phyloP scores from a whole-genome alignment of 768 basidiomycete species.

The Panaeolus papilionaceus region DNA sequence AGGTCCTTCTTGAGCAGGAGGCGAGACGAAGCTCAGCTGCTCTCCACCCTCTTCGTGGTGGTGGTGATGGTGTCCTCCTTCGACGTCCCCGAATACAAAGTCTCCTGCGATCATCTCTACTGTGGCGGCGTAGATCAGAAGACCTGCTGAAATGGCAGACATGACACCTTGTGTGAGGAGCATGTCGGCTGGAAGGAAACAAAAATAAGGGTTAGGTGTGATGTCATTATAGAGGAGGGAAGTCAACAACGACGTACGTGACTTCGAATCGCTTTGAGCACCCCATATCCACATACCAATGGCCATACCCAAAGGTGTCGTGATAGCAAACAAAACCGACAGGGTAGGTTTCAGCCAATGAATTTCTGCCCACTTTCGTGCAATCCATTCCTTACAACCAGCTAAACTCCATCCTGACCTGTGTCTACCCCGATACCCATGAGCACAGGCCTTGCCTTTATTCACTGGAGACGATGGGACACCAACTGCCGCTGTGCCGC shows the following conservation, averaged over 20 bases:
- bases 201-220: background rate
- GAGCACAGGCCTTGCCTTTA: background rate
- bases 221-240: slow-evolving; percentile 13
- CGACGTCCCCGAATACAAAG: slow-evolving; percentile 76
- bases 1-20: background rate
- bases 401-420: background rate
- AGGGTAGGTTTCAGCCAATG: slow-evolving; percentile 59
- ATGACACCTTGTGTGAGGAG: slow-evolving; percentile 72
- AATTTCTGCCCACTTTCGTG: slow-evolving; percentile 15
- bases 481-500: too few species aligned
- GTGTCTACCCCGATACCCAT: background rate
- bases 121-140: slow-evolving; percentile 83
- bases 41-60: slow-evolving; percentile 26
- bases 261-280: slow-evolving; percentile 29
- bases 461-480: background rate
- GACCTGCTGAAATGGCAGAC: slow-evolving; percentile 83
- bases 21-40: slow-evolving; percentile 16
- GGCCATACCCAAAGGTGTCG: slow-evolving; percentile 73
- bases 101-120: slow-evolving; percentile 91
- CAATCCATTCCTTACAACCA: background rate
- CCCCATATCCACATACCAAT: slow-evolving; percentile 57
- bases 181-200: slow-evolving; percentile 45
- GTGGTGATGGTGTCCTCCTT: slow-evolving; percentile 32
- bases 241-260: slow-evolving; percentile 27
- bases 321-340: slow-evolving; percentile 71